These are phyloP conservation scores for Cercospora beticola DNA, from an alignment of 2,329 filamentous ascomycete genomes.

Conservation along the genomic window DNA sequence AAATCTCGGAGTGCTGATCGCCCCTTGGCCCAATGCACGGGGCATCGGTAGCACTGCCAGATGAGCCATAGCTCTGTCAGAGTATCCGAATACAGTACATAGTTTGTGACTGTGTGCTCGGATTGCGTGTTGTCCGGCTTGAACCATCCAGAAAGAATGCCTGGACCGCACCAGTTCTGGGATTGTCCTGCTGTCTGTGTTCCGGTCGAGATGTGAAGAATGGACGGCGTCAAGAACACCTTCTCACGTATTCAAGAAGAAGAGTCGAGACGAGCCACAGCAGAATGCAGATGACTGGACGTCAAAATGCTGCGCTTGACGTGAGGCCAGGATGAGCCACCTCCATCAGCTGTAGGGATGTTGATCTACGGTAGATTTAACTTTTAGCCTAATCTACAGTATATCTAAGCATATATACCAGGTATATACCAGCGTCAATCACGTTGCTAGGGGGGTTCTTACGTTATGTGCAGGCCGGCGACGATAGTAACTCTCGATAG, in stretches of 20 bases:
- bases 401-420: no score
- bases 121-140: neutral
- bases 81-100: neutral
- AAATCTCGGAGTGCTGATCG: conserved; percentile 1
- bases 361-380: no score
- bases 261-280: neutral
- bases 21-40: neutral
- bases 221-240: neutral
- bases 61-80: neutral
- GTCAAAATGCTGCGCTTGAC: neutral
- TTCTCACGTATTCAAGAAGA: neutral
- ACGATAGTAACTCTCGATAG: no score
- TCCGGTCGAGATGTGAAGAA: neutral
- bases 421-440: no score
- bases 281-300: neutral
- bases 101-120: neutral
- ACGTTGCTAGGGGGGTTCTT: no score
- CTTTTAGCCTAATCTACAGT: no score
- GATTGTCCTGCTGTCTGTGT: neutral
- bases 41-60: neutral
- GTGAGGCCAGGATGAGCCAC: neutral
- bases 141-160: neutral
- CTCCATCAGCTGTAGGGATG: no score
- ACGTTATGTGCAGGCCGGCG: no score
- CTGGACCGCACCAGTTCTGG: neutral